Percentiles rank a stretch among this genome's conserved stretches.
Evolutionary conservation across 805 yeast species (phyloP).

Genomic region (Clavispora vitiphila): DNA sequence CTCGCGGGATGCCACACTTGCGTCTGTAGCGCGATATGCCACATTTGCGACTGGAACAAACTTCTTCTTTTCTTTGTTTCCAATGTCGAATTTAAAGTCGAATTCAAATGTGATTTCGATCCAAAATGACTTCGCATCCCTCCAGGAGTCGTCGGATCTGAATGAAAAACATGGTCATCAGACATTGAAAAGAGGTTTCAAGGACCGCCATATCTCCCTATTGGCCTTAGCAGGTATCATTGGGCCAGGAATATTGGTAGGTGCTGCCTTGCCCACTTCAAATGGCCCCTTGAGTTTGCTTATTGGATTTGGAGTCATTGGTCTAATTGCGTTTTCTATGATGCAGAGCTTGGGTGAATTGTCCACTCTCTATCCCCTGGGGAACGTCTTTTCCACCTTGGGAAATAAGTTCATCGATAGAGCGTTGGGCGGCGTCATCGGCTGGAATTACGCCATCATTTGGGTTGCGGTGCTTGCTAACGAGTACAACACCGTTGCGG

Average conservation of each 20-base stretch:
- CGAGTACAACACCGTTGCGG: conserved; percentile 51
- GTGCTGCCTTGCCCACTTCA: conserved; percentile 47
- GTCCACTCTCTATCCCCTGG: conserved; percentile 48
- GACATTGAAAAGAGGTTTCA: conserved; percentile 42
- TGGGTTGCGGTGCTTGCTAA: conserved; percentile 54
- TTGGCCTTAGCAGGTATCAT: conserved; percentile 54
- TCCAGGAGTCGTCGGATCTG: neutral
- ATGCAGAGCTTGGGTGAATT: conserved; percentile 54
- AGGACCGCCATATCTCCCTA: conserved; percentile 47
- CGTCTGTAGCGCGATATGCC: no score
- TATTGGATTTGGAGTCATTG: conserved; percentile 49
- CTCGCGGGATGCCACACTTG: no score
- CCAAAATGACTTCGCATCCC: neutral
- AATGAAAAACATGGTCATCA: conserved; percentile 1
- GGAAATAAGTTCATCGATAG: conserved; percentile 48
- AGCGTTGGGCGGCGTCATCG: conserved; percentile 55
- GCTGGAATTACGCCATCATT: conserved; percentile 48
- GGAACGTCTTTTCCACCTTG: conserved; percentile 47
- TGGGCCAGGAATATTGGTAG: conserved; percentile 56
- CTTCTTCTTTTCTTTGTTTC: neutral
- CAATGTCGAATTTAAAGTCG: neutral
- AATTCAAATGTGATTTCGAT: neutral
- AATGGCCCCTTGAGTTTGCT: conserved; percentile 50
- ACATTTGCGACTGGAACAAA: neutral
- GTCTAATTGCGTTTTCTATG: conserved; percentile 49